Evolutionary conservation across 31 red algal genomes (phyloP).

Genomic region (Odonthalia washingtoniensis): DNA sequence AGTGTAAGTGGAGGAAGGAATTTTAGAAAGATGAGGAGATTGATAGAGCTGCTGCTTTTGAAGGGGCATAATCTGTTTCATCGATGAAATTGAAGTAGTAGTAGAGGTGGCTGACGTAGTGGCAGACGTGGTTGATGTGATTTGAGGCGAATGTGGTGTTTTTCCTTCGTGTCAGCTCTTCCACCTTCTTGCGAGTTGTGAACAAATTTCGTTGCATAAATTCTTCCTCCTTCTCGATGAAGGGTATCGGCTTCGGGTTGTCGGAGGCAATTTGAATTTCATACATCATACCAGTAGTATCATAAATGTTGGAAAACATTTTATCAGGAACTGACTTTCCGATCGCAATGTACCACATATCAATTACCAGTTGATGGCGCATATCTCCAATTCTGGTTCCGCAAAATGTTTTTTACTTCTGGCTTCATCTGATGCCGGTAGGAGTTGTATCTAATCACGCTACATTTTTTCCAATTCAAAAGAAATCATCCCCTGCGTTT

Average conservation of each 20-base stretch:
- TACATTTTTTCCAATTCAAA: constrained; percentile 62
- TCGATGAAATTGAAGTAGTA: too few species aligned
- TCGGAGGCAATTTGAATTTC: constrained; percentile 38
- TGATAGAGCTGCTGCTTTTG: too few species aligned
- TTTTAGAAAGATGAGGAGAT: too few species aligned
- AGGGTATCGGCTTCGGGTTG: constrained; percentile 14
- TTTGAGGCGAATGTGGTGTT: too few species aligned
- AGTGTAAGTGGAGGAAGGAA: too few species aligned
- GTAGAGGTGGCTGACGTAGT: too few species aligned
- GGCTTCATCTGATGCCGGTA: constrained; percentile 53
- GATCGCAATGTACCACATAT: not conserved
- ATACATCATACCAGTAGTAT: constrained; percentile 12
- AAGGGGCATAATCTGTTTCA: too few species aligned
- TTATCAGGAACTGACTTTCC: constrained; percentile 46
- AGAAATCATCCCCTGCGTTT: constrained; percentile 36
- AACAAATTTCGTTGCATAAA: not conserved
- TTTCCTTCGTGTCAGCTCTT: constrained; percentile 55
- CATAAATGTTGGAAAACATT: constrained; percentile 43
- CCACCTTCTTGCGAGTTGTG: constrained; percentile 39
- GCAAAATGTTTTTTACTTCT: constrained; percentile 8
- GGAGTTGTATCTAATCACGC: constrained; percentile 36
- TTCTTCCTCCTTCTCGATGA: constrained; percentile 38
- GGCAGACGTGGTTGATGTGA: too few species aligned
- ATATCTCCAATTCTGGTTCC: constrained; percentile 56
- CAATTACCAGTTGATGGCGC: constrained; percentile 9